Percentiles rank a stretch among this genome's conserved stretches.
Evolutionary conservation across 1,139 yeast genomes (phyloP).

Genomic region (Meyerozyma guilliermondii): DNA sequence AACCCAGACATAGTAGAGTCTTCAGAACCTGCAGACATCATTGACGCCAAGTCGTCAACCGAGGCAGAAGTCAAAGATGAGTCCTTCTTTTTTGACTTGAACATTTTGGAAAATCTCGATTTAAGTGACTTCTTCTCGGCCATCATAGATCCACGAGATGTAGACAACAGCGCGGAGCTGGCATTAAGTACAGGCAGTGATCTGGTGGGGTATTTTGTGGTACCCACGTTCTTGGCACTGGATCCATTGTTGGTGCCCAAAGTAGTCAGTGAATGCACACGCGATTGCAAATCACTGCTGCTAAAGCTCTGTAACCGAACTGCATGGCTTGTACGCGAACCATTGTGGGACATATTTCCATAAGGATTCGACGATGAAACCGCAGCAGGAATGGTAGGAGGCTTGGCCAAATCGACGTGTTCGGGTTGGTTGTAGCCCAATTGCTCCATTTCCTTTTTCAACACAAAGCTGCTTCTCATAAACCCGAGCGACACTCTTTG

Average conservation of each 20-base stretch:
- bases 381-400: conserved; percentile 27
- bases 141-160: neutral
- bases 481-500: conserved; percentile 34
- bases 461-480: conserved; percentile 35
- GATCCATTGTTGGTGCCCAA: neutral
- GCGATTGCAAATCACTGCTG: neutral
- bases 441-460: conserved; percentile 29
- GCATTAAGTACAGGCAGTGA: conserved; percentile 1
- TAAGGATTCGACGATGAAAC: neutral
- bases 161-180: neutral
- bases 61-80: conserved; percentile 5
- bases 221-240: neutral
- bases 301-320: neutral
- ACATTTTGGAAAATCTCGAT: conserved; percentile 23
- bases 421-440: conserved; percentile 29
- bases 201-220: conserved; percentile 6
- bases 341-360: neutral
- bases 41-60: conserved; percentile 23
- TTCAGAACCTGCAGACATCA: conserved; percentile 23
- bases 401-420: conserved; percentile 21
- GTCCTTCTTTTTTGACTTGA: conserved; percentile 13
- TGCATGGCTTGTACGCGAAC: neutral
- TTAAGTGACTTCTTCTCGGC: conserved; percentile 22
- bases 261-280: neutral
- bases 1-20: conserved; percentile 29